These are phyloP conservation scores for Calonectria hongkongensis DNA, from an alignment of 2,329 filamentous ascomycete species.

Conservation along the genomic window DNA sequence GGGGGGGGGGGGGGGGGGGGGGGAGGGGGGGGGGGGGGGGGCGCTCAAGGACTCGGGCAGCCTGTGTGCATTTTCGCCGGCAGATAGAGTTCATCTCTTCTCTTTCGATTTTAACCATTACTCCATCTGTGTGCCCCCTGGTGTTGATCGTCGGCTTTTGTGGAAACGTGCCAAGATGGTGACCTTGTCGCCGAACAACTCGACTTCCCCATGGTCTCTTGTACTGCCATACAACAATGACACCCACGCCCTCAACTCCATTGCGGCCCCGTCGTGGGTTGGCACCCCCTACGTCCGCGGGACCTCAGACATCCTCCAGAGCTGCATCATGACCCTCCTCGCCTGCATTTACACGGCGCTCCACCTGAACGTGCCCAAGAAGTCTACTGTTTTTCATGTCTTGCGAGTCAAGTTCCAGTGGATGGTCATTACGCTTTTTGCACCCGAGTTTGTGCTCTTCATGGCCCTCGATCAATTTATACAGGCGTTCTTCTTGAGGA, in stretches of 20 bases:
- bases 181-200: not conserved
- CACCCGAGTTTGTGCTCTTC: constrained; percentile 58
- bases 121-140: not conserved
- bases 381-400: constrained; percentile 22
- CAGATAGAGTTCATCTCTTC: not conserved
- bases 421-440: constrained; percentile 56
- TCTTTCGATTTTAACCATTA: not conserved
- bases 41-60: no score
- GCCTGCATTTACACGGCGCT: constrained; percentile 62
- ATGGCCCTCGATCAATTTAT: constrained; percentile 26
- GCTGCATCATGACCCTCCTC: constrained; percentile 59
- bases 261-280: constrained; percentile 24
- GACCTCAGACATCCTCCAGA: constrained; percentile 57
- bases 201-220: not conserved
- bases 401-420: constrained; percentile 53
- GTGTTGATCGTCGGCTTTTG: not conserved
- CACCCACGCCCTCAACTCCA: constrained; percentile 3
- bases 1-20: no score
- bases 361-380: constrained; percentile 60
- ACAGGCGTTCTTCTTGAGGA: not conserved
- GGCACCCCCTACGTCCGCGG: constrained; percentile 53
- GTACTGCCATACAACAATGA: not conserved
- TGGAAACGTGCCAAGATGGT: not conserved
- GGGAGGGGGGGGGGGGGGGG: no score
- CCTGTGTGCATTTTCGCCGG: not conserved